Evolutionary conservation across 345 rosid genomes (phyloP).

Genomic region (Populus pruinosa): DNA sequence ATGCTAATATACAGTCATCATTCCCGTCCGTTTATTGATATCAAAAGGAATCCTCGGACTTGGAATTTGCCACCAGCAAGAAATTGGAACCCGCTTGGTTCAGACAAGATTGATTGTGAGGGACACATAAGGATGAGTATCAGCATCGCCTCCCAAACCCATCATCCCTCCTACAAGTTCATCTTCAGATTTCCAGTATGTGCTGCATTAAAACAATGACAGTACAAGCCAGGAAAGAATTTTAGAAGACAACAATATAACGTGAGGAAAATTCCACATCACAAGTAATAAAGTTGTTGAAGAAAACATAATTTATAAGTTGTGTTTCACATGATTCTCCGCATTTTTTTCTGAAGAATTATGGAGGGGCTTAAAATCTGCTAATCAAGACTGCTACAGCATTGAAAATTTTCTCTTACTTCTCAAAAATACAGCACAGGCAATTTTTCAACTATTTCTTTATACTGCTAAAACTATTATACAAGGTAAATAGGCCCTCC

Average conservation of each 20-base stretch:
- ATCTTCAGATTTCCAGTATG: slow-evolving; percentile 87
- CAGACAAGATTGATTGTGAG: slow-evolving; percentile 87
- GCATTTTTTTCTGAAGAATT: not conserved
- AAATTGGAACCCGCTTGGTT: slow-evolving; percentile 16
- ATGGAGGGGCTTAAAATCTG: not conserved
- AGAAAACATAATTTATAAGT: not conserved
- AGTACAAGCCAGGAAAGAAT: slow-evolving; percentile 1
- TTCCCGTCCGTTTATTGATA: slow-evolving; percentile 28
- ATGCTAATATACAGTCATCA: slow-evolving; percentile 34
- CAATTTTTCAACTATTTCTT: not conserved
- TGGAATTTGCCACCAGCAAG: slow-evolving; percentile 6
- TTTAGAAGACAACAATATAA: not conserved
- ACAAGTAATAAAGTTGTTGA: not conserved
- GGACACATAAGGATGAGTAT: slow-evolving; percentile 77
- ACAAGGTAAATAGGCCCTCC: not conserved
- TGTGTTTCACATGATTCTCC: not conserved
- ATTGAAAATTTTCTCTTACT: not conserved
- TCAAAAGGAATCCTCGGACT: slow-evolving; percentile 15
- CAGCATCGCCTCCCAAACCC: slow-evolving; percentile 78
- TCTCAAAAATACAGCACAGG: not conserved
- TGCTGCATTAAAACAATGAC: slow-evolving; percentile 42
- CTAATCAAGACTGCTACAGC: not conserved
- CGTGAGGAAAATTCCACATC: not conserved
- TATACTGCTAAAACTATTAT: not conserved
- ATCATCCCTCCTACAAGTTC: slow-evolving; percentile 70